phyloP scores from a whole-genome alignment of 1,139 yeast species.

The Hanseniaspora sp. region DNA sequence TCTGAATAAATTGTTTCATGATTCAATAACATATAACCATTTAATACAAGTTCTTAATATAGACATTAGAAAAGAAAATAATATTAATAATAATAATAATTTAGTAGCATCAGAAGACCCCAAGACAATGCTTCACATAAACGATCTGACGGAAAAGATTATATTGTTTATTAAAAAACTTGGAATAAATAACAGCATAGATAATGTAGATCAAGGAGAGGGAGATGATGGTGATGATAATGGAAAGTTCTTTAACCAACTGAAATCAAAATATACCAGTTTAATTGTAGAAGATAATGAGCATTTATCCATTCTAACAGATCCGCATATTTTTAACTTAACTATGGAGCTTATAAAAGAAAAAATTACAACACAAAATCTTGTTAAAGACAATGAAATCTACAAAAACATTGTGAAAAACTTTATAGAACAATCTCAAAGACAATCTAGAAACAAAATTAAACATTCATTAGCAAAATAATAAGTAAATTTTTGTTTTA shows the following conservation, averaged over 20 bases:
- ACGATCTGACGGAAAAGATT: slow-evolving; percentile 1
- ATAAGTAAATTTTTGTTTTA: no score
- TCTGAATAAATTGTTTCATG: not conserved
- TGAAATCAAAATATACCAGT: slow-evolving; percentile 15
- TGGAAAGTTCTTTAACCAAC: slow-evolving; percentile 19
- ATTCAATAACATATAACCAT: not conserved
- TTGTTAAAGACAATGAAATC: slow-evolving; percentile 25
- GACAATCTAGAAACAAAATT: slow-evolving; percentile 27
- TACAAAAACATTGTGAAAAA: slow-evolving; percentile 28
- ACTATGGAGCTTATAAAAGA: slow-evolving; percentile 17
- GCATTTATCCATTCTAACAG: slow-evolving; percentile 11
- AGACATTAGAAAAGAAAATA: not conserved
- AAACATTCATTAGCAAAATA: slow-evolving; percentile 25
- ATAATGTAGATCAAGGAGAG: not conserved
- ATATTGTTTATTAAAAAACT: not conserved
- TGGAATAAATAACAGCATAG: not conserved
- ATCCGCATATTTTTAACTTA: slow-evolving; percentile 24
- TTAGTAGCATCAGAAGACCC: not conserved
- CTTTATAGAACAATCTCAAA: slow-evolving; percentile 29
- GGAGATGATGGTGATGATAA: slow-evolving; percentile 17
- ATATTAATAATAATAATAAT: not conserved
- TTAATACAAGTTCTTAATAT: slow-evolving; percentile 3
- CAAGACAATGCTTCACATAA: not conserved
- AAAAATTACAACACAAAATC: slow-evolving; percentile 19
- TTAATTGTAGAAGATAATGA: slow-evolving; percentile 1